phyloP scores from a whole-genome alignment of 1,139 yeast genomes.

The Debaryomyces subglobosus region DNA sequence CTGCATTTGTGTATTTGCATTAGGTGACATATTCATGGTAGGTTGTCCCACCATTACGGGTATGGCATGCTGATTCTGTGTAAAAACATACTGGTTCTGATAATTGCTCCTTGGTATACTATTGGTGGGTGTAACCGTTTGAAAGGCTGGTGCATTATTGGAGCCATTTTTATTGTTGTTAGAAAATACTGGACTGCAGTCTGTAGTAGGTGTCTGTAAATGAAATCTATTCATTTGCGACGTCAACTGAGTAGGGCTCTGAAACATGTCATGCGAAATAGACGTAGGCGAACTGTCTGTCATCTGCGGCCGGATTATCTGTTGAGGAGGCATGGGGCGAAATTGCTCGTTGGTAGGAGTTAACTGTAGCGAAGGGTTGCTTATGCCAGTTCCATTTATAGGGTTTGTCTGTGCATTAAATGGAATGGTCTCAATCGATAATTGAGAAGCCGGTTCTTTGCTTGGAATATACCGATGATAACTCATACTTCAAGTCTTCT shows the following conservation, averaged over 20 bases:
- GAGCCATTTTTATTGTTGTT: not conserved
- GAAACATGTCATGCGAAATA: conserved; percentile 6
- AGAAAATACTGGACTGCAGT: conserved; percentile 12
- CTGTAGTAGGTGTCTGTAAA: conserved; percentile 16
- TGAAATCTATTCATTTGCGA: conserved; percentile 16
- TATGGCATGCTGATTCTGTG: not conserved
- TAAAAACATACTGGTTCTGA: not conserved
- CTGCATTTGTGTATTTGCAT: not conserved
- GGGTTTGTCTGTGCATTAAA: not conserved
- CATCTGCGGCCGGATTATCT: not conserved
- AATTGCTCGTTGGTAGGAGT: conserved; percentile 5
- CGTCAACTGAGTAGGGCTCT: conserved; percentile 11
- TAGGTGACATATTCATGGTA: not conserved
- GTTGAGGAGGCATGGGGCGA: conserved; percentile 5
- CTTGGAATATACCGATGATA: not conserved
- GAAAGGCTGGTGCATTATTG: not conserved
- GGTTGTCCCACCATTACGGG: not conserved
- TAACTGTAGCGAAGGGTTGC: conserved; percentile 5
- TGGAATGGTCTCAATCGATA: conserved; percentile 4
- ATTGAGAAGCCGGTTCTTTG: not conserved
- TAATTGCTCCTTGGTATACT: conserved; percentile 1
- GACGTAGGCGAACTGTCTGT: conserved; percentile 3
- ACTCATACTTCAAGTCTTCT: not conserved
- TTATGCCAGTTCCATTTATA: not conserved
- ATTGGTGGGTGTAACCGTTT: not conserved